Conservation (phyloP, 495 filamentous ascomycete genomes). For the Aspergillus ostianus region DNA sequence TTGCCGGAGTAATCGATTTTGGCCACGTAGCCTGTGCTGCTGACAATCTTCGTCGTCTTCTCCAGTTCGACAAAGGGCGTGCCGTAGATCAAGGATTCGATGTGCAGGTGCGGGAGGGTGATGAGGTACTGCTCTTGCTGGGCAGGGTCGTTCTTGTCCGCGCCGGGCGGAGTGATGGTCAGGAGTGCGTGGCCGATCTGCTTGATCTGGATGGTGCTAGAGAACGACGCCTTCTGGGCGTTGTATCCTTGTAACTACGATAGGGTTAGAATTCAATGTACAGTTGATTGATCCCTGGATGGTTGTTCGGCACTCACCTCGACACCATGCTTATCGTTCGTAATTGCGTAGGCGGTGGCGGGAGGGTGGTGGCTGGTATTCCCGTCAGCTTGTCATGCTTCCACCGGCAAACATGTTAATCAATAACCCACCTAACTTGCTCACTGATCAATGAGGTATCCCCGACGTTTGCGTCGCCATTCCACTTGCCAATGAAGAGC, state of each 20-base stretch:
- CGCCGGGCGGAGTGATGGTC: constrained; percentile 61
- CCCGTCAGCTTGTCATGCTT: background rate
- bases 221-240: constrained; percentile 94
- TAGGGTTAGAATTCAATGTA: background rate
- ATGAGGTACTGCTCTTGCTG: constrained; percentile 78
- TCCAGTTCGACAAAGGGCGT: constrained; percentile 90
- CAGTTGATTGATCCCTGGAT: background rate
- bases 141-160: constrained; percentile 40
- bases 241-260: constrained; percentile 85
- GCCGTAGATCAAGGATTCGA: constrained; percentile 90
- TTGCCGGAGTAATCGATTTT: constrained; percentile 91
- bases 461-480: constrained; percentile 64
- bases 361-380: constrained; percentile 85
- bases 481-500: constrained; percentile 86
- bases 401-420: constrained; percentile 4
- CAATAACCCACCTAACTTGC: constrained; percentile 67
- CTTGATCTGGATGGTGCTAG: constrained; percentile 89
- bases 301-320: constrained; percentile 41
- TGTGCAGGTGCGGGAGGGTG: constrained; percentile 87
- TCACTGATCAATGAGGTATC: constrained; percentile 71
- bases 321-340: constrained; percentile 78
- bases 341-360: constrained; percentile 90
- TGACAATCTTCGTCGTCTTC: constrained; percentile 74
- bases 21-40: constrained; percentile 82
- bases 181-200: constrained; percentile 94